Base-by-base conservation (phyloP, 345 rosid species). In the Conringia planisiliqua region DNA sequence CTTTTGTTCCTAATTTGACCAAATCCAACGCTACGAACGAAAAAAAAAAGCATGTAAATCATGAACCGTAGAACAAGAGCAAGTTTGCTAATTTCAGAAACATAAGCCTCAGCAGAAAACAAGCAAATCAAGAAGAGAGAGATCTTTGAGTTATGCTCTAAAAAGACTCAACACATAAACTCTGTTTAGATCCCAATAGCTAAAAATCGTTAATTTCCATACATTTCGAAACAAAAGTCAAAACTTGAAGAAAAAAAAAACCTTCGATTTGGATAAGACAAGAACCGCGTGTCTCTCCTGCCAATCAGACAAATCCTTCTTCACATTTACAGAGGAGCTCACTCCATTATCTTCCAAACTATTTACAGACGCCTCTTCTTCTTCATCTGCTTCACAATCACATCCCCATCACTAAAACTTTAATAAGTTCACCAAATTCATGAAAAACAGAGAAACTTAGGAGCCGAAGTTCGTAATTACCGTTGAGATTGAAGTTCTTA, bases 231-330 rank as follows among this genome's bases (percentile, higher is more conserved):
- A 1, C 16, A 30, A 32, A 20, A 24, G 8, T 36, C 4, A 9
- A 11, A 20, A 30, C 3, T 26, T 20, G 18, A 74, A 20, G 24
- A 26, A 6, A 27, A 27, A n/a, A 10, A 20, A 62, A 63, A 90
- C 96, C 96, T 91, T 85, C 13, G 85, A 86, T 82, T 77, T 88
- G 8, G 89, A 85, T 30, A 93, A 87, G 6, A 83, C 83, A 13
- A 88, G 84, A 69, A 75, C 51, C 10, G 96, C 96, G 74, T 93
- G 98, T 24, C 74, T 82, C 81, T 88, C 88, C 75, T 89, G 91
- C 98, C 98, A 93, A 18, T 87, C 83, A 8, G 98, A 89, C 38
- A 91, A 88, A 63, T 91, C 96, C 75, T 77, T 80, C 44, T 86
- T 75, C 38, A 82, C 79, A 80, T 77, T 86, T 6, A 55, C 85